Percentiles rank a stretch among this genome's conserved stretches.
Evolutionary conservation across 2,329 filamentous ascomycete species (phyloP).

Genomic region (Cladosporium sp.): DNA sequence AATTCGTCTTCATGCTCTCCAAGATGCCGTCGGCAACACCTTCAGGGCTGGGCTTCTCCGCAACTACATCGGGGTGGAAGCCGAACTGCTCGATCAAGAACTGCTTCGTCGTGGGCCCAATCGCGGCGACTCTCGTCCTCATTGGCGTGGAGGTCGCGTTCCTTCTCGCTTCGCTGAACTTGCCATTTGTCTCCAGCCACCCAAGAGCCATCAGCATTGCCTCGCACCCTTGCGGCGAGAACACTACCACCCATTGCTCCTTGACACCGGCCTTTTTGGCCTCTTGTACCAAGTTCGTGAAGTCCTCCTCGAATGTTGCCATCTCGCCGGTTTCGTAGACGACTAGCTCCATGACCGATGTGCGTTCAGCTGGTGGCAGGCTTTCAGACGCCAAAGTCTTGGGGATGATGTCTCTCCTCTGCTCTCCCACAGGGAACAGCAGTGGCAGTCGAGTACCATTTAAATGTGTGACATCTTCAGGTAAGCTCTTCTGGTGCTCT

Average conservation of each 20-base stretch:
- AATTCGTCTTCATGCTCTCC: not conserved
- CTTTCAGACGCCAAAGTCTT: slow-evolving; percentile 66
- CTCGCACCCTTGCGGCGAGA: slow-evolving; percentile 63
- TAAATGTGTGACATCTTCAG: slow-evolving; percentile 30
- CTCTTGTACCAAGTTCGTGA: slow-evolving; percentile 52
- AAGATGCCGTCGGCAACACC: slow-evolving; percentile 46
- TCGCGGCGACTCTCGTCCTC: slow-evolving; percentile 79
- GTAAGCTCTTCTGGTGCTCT: slow-evolving; percentile 64
- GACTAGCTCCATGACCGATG: slow-evolving; percentile 73
- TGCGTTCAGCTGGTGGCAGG: slow-evolving; percentile 53
- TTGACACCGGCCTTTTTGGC: slow-evolving; percentile 35
- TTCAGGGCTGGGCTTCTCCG: slow-evolving; percentile 76
- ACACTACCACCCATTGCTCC: slow-evolving; percentile 72
- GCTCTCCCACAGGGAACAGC: slow-evolving; percentile 87
- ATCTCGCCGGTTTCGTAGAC: slow-evolving; percentile 87
- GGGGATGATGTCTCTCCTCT: slow-evolving; percentile 86
- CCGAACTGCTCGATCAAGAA: slow-evolving; percentile 66
- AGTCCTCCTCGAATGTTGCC: slow-evolving; percentile 71
- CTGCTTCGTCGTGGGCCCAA: slow-evolving; percentile 87
- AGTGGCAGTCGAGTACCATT: slow-evolving; percentile 59
- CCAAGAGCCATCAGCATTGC: slow-evolving; percentile 58
- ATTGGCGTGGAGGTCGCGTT: slow-evolving; percentile 89
- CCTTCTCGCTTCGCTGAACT: slow-evolving; percentile 49
- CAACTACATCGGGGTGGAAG: slow-evolving; percentile 75
- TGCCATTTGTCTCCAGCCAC: slow-evolving; percentile 46